Conservation (phyloP, 371 early-diverging fungal species). For the Syncephalastrum monosporum region DNA sequence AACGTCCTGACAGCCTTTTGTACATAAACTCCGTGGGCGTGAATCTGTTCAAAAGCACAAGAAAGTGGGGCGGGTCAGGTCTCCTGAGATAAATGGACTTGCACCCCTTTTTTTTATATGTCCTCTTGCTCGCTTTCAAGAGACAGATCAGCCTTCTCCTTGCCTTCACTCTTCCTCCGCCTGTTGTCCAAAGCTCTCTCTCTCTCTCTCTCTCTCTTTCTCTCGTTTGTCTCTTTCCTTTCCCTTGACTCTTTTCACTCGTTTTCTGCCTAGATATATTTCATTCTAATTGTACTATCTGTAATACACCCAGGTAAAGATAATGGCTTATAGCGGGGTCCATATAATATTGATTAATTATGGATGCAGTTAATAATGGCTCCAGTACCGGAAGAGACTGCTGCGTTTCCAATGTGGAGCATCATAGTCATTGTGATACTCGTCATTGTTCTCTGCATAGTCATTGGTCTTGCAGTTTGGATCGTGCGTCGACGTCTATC, state of each 20-base stretch:
- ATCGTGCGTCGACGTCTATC: conserved; percentile 4
- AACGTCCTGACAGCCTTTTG: too few relatives aligned
- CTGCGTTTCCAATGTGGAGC: conserved; percentile 25
- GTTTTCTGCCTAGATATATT: conserved; percentile 8
- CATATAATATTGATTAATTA: too few relatives aligned
- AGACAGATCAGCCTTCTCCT: not conserved
- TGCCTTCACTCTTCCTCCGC: conserved; percentile 7
- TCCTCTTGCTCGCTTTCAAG: not conserved
- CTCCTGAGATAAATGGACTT: too few relatives aligned
- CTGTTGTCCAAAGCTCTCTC: conserved; percentile 5
- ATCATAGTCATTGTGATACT: conserved; percentile 20
- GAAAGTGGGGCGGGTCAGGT: too few relatives aligned
- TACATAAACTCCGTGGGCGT: too few relatives aligned
- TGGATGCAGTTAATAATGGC: not conserved
- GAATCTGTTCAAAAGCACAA: too few relatives aligned
- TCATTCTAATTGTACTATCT: conserved; percentile 3
- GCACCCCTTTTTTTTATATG: too few relatives aligned
- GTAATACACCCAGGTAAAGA: conserved; percentile 8
- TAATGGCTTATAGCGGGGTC: too few relatives aligned
- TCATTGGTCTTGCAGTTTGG: conserved; percentile 5
- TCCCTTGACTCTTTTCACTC: conserved; percentile 3
- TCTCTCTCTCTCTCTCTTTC: conserved; percentile 3
- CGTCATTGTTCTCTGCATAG: conserved; percentile 7
- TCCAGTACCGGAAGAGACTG: not conserved
- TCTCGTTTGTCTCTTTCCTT: conserved; percentile 6